Evolutionary conservation across 495 filamentous ascomycete species (phyloP).

Genomic region (Trichocladium uniseriatum): DNA sequence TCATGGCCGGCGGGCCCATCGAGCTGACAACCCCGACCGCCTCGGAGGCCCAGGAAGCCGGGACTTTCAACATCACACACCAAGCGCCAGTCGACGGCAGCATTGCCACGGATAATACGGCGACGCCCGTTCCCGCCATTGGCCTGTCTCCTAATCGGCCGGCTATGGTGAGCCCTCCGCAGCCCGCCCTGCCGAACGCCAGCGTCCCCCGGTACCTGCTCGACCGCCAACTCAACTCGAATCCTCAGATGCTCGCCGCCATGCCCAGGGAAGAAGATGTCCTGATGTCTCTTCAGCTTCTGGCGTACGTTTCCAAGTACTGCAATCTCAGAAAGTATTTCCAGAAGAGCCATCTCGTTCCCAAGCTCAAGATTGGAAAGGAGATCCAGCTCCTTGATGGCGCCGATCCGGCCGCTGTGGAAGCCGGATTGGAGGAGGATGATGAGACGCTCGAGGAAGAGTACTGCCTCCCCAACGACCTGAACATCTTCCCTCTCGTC

Average conservation of each 20-base stretch:
- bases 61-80: slow-evolving; percentile 96
- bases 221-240: slow-evolving; percentile 55
- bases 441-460: slow-evolving; percentile 66
- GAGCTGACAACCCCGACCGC: slow-evolving; percentile 66
- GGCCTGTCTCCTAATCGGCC: slow-evolving; percentile 72
- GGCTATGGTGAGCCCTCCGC: slow-evolving; percentile 60
- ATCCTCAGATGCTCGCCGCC: slow-evolving; percentile 64
- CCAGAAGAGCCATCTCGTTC: slow-evolving; percentile 87
- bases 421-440: slow-evolving; percentile 35
- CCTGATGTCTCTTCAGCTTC: slow-evolving; percentile 92
- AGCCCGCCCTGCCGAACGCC: slow-evolving; percentile 56
- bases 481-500: slow-evolving; percentile 96
- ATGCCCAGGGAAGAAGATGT: slow-evolving; percentile 97
- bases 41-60: slow-evolving; percentile 72
- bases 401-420: slow-evolving; percentile 42
- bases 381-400: slow-evolving; percentile 70
- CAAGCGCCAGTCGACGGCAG: slow-evolving; percentile 79
- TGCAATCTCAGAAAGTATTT: slow-evolving; percentile 94
- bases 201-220: slow-evolving; percentile 62
- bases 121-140: slow-evolving; percentile 50
- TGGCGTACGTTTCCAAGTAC: slow-evolving; percentile 98
- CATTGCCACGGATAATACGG: slow-evolving; percentile 54
- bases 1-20: slow-evolving; percentile 67
- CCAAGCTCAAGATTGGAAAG: slow-evolving; percentile 77
- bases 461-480: slow-evolving; percentile 83